phyloP scores from a whole-genome alignment of 345 rosid species.

The Cochlearia excelsa region DNA sequence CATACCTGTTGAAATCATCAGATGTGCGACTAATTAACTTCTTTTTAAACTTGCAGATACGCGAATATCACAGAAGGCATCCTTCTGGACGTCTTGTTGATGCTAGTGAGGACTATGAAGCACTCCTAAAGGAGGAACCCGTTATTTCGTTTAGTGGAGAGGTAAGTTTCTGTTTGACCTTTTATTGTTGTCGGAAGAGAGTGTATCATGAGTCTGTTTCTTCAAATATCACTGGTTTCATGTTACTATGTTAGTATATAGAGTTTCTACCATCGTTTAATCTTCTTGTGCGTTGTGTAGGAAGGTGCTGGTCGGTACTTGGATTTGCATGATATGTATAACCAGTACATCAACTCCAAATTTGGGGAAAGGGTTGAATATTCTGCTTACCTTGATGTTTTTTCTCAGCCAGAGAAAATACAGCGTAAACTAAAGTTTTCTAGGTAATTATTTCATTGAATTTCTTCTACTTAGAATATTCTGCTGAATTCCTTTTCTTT shows the following conservation, averaged over 20 bases:
- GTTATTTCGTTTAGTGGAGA: conserved; percentile 83
- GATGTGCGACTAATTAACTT: conserved; percentile 7
- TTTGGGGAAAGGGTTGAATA: conserved; percentile 87
- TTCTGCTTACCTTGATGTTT: conserved; percentile 74
- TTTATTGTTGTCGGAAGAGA: not conserved
- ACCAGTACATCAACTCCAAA: conserved; percentile 75
- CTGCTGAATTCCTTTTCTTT: conserved; percentile 14
- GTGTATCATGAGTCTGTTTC: not conserved
- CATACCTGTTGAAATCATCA: not conserved
- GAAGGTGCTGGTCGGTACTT: conserved; percentile 61
- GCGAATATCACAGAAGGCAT: conserved; percentile 88
- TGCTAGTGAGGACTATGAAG: conserved; percentile 67
- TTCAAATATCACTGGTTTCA: conserved; percentile 5
- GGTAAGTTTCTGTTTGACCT: conserved; percentile 41
- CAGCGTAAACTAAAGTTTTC: conserved; percentile 62
- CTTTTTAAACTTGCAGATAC: conserved; percentile 22
- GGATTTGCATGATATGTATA: conserved; percentile 87
- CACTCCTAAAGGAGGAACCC: conserved; percentile 77
- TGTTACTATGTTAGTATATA: not conserved
- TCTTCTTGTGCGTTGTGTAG: conserved; percentile 41
- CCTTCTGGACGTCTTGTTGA: conserved; percentile 81
- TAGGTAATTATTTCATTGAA: conserved; percentile 40
- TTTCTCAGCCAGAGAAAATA: conserved; percentile 58
- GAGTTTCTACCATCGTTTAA: not conserved
- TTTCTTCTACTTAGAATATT: conserved; percentile 5